A percentile compares a stretch with the other conserved stretches of the same genome.
These are phyloP conservation scores for Chaetomium olivaceum DNA, from an alignment of 2,329 filamentous ascomycete genomes.

Conservation along the genomic window DNA sequence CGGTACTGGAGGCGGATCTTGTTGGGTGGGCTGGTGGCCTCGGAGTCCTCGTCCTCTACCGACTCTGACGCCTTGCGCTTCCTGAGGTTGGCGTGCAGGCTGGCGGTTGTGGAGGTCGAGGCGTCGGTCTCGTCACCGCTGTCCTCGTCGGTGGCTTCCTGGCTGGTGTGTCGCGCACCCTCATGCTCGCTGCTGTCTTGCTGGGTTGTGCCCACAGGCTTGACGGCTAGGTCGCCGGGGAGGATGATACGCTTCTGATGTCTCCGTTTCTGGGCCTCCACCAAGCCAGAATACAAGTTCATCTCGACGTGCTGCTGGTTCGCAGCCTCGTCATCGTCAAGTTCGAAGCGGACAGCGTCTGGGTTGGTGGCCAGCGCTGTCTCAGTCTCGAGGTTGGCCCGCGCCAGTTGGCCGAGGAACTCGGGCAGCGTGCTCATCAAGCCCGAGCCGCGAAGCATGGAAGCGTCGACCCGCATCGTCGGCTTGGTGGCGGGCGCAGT, in stretches of 20 bases:
- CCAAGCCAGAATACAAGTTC: slow-evolving; percentile 30
- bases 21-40: slow-evolving; percentile 15
- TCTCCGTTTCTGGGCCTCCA: slow-evolving; percentile 27
- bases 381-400: slow-evolving; percentile 27
- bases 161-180: not conserved
- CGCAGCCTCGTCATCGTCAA: slow-evolving; percentile 30
- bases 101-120: slow-evolving; percentile 29
- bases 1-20: slow-evolving; percentile 29
- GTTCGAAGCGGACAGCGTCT: slow-evolving; percentile 27
- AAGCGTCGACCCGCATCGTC: slow-evolving; percentile 30
- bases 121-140: slow-evolving; percentile 28
- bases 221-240: slow-evolving; percentile 22
- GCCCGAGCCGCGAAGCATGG: slow-evolving; percentile 28
- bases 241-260: slow-evolving; percentile 22
- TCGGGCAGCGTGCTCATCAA: slow-evolving; percentile 31
- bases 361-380: slow-evolving; percentile 26
- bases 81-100: slow-evolving; percentile 23
- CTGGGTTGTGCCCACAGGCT: not conserved
- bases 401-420: slow-evolving; percentile 33
- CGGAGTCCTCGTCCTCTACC: not conserved
- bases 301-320: slow-evolving; percentile 31
- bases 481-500: slow-evolving; percentile 23
- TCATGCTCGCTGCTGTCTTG: slow-evolving; percentile 8
- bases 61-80: slow-evolving; percentile 28
- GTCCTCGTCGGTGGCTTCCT: slow-evolving; percentile 10